A percentile compares a stretch with the other conserved stretches of the same genome.
phyloP scores from a whole-genome alignment of 2,329 filamentous ascomycete species.

The Exophiala lecanii-corni region DNA sequence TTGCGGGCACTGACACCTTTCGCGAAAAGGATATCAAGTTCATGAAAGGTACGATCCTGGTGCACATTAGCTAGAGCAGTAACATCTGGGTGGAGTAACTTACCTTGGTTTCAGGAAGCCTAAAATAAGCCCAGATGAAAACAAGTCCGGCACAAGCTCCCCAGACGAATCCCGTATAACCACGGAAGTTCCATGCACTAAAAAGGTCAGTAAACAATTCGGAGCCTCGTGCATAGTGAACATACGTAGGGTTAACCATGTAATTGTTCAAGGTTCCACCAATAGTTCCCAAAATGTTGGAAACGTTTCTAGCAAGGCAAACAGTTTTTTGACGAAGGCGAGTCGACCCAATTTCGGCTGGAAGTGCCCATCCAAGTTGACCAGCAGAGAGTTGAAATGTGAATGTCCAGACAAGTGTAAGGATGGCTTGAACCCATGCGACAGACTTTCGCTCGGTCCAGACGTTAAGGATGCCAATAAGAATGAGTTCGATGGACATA shows the following conservation, averaged over 20 bases:
- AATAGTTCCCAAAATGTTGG: slow-evolving; percentile 47
- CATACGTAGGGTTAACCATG: slow-evolving; percentile 28
- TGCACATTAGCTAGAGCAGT: background rate
- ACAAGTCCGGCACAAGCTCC: slow-evolving; percentile 38
- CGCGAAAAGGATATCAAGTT: slow-evolving; percentile 20
- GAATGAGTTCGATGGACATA: slow-evolving; percentile 63
- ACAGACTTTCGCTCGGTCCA: slow-evolving; percentile 24
- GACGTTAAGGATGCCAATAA: slow-evolving; percentile 30
- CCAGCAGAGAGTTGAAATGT: slow-evolving; percentile 53
- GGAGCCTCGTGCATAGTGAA: too few relatives aligned
- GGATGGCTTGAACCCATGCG: slow-evolving; percentile 36
- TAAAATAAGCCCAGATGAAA: slow-evolving; percentile 30
- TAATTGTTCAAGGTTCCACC: slow-evolving; percentile 36
- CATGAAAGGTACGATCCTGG: slow-evolving; percentile 13
- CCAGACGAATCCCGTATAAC: slow-evolving; percentile 35
- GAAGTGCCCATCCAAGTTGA: slow-evolving; percentile 48
- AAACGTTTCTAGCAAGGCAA: slow-evolving; percentile 47
- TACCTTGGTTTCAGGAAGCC: slow-evolving; percentile 31
- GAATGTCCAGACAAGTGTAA: slow-evolving; percentile 50
- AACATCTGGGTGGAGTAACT: slow-evolving; percentile 33
- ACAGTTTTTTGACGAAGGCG: slow-evolving; percentile 53
- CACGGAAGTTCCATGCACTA: slow-evolving; percentile 31
- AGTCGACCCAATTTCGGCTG: slow-evolving; percentile 51
- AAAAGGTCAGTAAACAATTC: too few relatives aligned
- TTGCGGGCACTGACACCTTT: slow-evolving; percentile 13